Evolutionary conservation across 257 asterid genomes (phyloP), one percentile per base, ranked within the genome.

Genomic region (Verbascum thapsus): DNA sequence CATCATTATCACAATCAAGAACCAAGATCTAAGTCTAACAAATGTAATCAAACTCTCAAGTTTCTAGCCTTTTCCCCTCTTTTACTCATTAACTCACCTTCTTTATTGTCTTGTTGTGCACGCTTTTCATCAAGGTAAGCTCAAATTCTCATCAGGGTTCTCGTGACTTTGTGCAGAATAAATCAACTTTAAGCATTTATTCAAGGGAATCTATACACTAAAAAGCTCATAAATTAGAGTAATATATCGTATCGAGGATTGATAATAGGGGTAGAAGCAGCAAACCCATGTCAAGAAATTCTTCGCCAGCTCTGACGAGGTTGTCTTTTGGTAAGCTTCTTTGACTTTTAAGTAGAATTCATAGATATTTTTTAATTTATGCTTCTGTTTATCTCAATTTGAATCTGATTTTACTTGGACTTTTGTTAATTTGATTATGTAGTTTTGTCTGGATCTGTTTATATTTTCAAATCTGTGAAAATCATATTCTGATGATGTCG

Each of bases 211-310:
- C 13, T 22, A 20, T 51, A 8, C 23, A 22, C 13, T 34, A 38
- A 26, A 60, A 16, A 11, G n/a, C n/a, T 13, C 22, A 9, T 53
- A 50, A 51, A 47, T 69, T 38, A 12, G 53, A 50, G 53, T 8
- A 23, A 55, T 63, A 30, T 34, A 61, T 44, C 74, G 69, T 70
- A 65, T 42, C 45, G 19, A 69, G 54, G 58, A 45, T 56, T 26
- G n/a, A n/a, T n/a, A 53, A 52, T 63, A 67, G 80, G 79, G 62
- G 47, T 55, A 63, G 45, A 50, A 44, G 50, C 76, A 19, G 50
- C 63, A 74, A 80, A 38, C 66, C 72, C 71, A 81, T 80, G 87
- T 75, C 79, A 9, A 73, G 81, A 48, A 59, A 15, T 73, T 69
- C 51, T 26, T 58, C 70, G 61, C 71, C 78, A 47, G 60, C 55